A percentile compares a stretch with the other conserved stretches of the same genome.
Conservation (phyloP, 1,284 basidiomycete species). For the Cutaneotrichosporon sp. region DNA sequence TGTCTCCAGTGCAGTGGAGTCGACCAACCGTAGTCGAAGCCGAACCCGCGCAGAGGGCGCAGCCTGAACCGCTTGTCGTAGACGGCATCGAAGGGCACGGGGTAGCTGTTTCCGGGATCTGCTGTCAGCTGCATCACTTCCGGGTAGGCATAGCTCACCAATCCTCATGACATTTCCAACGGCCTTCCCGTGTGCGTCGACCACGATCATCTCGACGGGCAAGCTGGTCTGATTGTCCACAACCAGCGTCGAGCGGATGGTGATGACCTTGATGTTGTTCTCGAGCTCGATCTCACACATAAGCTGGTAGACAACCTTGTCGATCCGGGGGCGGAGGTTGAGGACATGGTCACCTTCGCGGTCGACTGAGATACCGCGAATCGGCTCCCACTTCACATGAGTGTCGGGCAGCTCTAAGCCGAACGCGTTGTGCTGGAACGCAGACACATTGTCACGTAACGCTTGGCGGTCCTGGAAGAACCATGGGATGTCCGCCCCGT, state of each 20-base stretch:
- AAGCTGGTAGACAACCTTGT: slow-evolving; percentile 74
- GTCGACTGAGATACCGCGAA: slow-evolving; percentile 87
- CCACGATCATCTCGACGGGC: slow-evolving; percentile 85
- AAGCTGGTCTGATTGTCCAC: slow-evolving; percentile 90
- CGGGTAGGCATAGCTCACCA: slow-evolving; percentile 52
- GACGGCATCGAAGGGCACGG: slow-evolving; percentile 87
- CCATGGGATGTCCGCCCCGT: slow-evolving; percentile 85
- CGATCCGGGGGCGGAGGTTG: slow-evolving; percentile 70
- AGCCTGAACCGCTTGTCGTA: slow-evolving; percentile 77
- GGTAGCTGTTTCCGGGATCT: slow-evolving; percentile 82
- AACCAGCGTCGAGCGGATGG: slow-evolving; percentile 87
- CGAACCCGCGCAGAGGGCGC: slow-evolving; percentile 82
- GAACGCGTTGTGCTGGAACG: slow-evolving; percentile 73
- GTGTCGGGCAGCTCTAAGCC: slow-evolving; percentile 79
- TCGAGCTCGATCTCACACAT: slow-evolving; percentile 86
- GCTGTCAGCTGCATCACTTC: slow-evolving; percentile 2
- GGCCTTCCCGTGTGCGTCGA: slow-evolving; percentile 79
- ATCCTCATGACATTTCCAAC: slow-evolving; percentile 80
- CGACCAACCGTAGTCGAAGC: slow-evolving; percentile 71
- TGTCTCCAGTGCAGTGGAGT: slow-evolving; percentile 87
- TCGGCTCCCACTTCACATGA: slow-evolving; percentile 69
- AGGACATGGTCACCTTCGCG: slow-evolving; percentile 90
- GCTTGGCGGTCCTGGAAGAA: slow-evolving; percentile 95
- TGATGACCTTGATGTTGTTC: slow-evolving; percentile 93
- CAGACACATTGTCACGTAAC: slow-evolving; percentile 83